Evolutionary conservation across 495 filamentous ascomycete species (phyloP).

Genomic region (Pyronema domesticum): DNA sequence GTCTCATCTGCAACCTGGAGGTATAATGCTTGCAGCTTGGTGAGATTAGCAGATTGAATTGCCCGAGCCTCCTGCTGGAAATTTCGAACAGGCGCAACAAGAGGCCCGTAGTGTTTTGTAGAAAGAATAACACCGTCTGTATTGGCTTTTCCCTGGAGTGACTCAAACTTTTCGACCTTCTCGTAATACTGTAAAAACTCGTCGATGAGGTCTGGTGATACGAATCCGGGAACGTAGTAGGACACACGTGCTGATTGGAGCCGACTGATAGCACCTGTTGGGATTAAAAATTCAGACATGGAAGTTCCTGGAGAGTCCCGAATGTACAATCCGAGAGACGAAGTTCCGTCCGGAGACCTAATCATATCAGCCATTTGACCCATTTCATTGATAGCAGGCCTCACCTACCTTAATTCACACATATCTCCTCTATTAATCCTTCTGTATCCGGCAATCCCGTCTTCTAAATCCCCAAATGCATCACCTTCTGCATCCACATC

Average conservation of each 20-base stretch:
- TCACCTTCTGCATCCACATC: background rate
- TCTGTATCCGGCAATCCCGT: background rate
- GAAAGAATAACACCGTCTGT: background rate
- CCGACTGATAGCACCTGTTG: constrained; percentile 9
- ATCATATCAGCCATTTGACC: background rate
- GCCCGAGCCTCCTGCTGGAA: constrained; percentile 5
- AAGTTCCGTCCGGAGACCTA: background rate
- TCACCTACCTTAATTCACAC: constrained; percentile 21
- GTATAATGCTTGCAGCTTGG: constrained; percentile 10
- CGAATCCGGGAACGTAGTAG: constrained; percentile 13
- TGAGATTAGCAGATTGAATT: constrained; percentile 6
- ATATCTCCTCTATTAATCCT: constrained; percentile 16
- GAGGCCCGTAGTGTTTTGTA: constrained; percentile 1
- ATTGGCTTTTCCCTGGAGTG: background rate
- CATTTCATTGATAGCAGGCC: background rate
- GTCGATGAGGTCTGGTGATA: constrained; percentile 5
- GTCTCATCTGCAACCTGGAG: constrained; percentile 9
- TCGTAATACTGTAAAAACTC: constrained; percentile 8
- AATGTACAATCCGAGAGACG: constrained; percentile 14
- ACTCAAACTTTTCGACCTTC: constrained; percentile 2
- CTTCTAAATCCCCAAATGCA: background rate
- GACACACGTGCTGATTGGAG: constrained; percentile 6
- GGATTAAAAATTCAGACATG: constrained; percentile 16
- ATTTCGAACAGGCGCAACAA: constrained; percentile 9
- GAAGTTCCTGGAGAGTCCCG: constrained; percentile 14